Percentiles rank a stretch among this genome's conserved stretches.
phyloP scores from a whole-genome alignment of 1,139 yeast genomes.

The Hansenula sp. region DNA sequence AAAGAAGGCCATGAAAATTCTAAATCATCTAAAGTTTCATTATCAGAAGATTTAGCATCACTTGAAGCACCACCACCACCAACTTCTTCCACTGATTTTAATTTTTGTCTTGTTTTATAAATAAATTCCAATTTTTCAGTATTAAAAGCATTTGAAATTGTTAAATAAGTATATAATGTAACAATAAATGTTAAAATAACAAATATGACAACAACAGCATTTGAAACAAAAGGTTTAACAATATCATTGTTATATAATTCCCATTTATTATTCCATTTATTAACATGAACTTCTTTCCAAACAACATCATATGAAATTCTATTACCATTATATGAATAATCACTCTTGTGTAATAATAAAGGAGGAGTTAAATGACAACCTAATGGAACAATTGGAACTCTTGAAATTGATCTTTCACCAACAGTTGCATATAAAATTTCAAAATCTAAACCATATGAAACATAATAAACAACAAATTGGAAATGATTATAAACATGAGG shows the following conservation, averaged over 20 bases:
- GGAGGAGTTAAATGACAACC: conserved; percentile 21
- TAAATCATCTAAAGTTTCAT: conserved; percentile 11
- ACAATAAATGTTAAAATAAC: conserved; percentile 14
- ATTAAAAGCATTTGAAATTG: conserved; percentile 10
- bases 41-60: not conserved
- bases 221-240: conserved; percentile 18
- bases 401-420: conserved; percentile 19
- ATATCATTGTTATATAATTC: conserved; percentile 21
- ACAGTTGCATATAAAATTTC: conserved; percentile 22
- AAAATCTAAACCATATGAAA: conserved; percentile 16
- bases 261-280: conserved; percentile 9
- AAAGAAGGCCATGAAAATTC: conserved; percentile 23
- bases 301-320: conserved; percentile 21
- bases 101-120: conserved; percentile 7
- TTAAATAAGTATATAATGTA: conserved; percentile 29
- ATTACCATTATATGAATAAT: conserved; percentile 21
- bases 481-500: conserved; percentile 26
- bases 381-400: conserved; percentile 17
- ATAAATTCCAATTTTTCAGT: conserved; percentile 13
- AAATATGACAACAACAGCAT: conserved; percentile 16
- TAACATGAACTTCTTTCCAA: conserved; percentile 22
- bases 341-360: conserved; percentile 16
- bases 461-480: conserved; percentile 22
- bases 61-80: not conserved
- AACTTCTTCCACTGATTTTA: not conserved